Conservation (phyloP, 2,329 filamentous ascomycete genomes). For the Teratosphaeria gauchensis region DNA sequence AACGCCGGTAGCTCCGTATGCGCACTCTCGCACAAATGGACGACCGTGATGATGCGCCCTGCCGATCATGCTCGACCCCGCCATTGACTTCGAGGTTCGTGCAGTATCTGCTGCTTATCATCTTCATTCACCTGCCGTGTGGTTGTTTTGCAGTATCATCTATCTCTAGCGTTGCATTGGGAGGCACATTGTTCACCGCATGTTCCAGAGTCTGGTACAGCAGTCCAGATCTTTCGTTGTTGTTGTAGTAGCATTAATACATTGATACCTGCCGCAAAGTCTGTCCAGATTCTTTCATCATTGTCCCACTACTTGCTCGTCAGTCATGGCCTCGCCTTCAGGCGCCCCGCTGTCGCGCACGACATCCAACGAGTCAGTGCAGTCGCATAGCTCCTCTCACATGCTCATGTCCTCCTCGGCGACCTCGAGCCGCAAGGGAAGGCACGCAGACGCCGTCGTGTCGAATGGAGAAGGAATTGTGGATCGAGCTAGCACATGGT, state of each 20-base stretch:
- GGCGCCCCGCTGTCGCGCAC: constrained; percentile 16
- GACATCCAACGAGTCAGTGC: constrained; percentile 27
- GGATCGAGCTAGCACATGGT: constrained; percentile 49
- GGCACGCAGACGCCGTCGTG: constrained; percentile 51
- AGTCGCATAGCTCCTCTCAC: constrained; percentile 27
- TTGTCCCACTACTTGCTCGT: neutral
- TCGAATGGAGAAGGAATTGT: constrained; percentile 41
- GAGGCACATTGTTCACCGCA: neutral
- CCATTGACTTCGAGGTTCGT: neutral
- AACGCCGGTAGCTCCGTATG: too few relatives aligned
- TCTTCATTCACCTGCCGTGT: neutral
- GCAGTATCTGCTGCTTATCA: neutral
- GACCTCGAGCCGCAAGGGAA: constrained; percentile 40
- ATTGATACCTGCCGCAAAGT: neutral
- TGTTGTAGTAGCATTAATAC: neutral
- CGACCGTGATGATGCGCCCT: neutral
- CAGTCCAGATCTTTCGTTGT: neutral
- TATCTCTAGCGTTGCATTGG: neutral
- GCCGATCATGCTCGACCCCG: neutral
- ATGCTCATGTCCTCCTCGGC: constrained; percentile 34
- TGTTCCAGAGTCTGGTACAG: neutral
- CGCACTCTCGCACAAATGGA: neutral
- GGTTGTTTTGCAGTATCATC: neutral
- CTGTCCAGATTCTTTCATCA: neutral
- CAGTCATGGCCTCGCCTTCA: neutral